These are phyloP conservation scores for Aspergillus fumigatiaffinis DNA, from an alignment of 2,329 filamentous ascomycete species.

Conservation along the genomic window DNA sequence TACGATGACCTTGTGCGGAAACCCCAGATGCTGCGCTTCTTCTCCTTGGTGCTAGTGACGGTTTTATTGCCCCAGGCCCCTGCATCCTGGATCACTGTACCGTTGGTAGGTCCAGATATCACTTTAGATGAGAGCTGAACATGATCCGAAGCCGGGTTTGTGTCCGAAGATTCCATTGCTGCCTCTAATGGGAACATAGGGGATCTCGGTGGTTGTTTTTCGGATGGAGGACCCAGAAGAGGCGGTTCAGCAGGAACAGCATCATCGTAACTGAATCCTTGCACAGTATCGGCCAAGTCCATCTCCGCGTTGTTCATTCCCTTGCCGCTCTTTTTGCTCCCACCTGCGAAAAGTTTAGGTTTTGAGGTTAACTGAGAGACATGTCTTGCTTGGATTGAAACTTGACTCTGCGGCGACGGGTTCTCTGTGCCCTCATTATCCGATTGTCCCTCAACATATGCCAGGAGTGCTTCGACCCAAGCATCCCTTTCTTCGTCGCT, in stretches of 20 bases:
- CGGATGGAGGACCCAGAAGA: slow-evolving; percentile 43
- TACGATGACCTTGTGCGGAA: slow-evolving; percentile 67
- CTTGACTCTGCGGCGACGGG: slow-evolving; percentile 16
- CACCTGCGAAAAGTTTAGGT: slow-evolving; percentile 21
- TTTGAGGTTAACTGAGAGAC: slow-evolving; percentile 17
- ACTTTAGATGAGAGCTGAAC: slow-evolving; percentile 36
- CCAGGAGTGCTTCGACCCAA: slow-evolving; percentile 86
- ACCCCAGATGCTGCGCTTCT: slow-evolving; percentile 69
- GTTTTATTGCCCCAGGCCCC: slow-evolving; percentile 81
- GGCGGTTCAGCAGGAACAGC: slow-evolving; percentile 56
- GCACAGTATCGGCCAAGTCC: slow-evolving; percentile 35
- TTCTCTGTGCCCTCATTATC: slow-evolving; percentile 27
- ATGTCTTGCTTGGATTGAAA: slow-evolving; percentile 16
- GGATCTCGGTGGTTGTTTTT: slow-evolving; percentile 28
- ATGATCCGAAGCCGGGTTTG: slow-evolving; percentile 25
- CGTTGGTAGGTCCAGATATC: slow-evolving; percentile 86
- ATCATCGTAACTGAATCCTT: slow-evolving; percentile 54
- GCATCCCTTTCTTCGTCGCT: slow-evolving; percentile 87
- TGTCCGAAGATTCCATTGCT: slow-evolving; percentile 26
- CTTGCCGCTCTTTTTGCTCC: slow-evolving; percentile 26
- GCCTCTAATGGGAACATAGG: slow-evolving; percentile 31
- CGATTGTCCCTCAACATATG: slow-evolving; percentile 67
- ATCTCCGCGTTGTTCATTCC: slow-evolving; percentile 39
- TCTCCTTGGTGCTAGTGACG: slow-evolving; percentile 65
- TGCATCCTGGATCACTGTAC: slow-evolving; percentile 75